Evolutionary conservation across 164 flowering plant species (phyloP).

Genomic region (Berberis vulgaris): DNA sequence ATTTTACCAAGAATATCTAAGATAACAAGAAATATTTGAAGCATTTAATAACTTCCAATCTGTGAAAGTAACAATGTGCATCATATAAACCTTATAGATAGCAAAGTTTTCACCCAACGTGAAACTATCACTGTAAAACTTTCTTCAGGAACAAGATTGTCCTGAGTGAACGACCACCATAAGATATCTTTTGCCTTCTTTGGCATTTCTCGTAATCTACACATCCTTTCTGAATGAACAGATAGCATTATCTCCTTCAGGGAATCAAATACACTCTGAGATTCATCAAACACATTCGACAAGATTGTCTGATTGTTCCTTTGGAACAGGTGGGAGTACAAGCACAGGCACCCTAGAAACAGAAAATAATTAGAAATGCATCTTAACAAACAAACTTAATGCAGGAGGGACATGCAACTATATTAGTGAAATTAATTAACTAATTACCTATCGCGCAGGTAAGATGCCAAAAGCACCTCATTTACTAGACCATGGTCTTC

Average conservation of each 20-base stretch:
- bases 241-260: constrained; percentile 54
- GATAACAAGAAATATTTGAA: too few relatives aligned
- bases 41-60: too few relatives aligned
- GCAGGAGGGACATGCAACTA: background rate
- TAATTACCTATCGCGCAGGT: too few relatives aligned
- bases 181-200: too few relatives aligned
- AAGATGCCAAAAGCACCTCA: too few relatives aligned
- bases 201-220: too few relatives aligned
- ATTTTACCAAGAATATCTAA: too few relatives aligned
- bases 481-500: constrained; percentile 79
- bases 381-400: background rate
- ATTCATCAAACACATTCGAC: constrained; percentile 75
- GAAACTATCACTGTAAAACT: too few relatives aligned
- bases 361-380: background rate
- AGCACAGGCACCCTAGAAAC: too few relatives aligned
- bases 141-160: constrained; percentile 68
- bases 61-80: too few relatives aligned
- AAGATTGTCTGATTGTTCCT: constrained; percentile 61
- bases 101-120: constrained; percentile 92
- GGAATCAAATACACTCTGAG: constrained; percentile 41
- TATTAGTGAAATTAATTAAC: constrained; percentile 11
- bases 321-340: constrained; percentile 77
- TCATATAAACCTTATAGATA: too few relatives aligned
- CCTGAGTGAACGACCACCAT: constrained; percentile 99
- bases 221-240: too few relatives aligned